These are phyloP conservation scores for Scleromitrula shiraiana DNA, from an alignment of 2,329 filamentous ascomycete species.

Conservation along the genomic window DNA sequence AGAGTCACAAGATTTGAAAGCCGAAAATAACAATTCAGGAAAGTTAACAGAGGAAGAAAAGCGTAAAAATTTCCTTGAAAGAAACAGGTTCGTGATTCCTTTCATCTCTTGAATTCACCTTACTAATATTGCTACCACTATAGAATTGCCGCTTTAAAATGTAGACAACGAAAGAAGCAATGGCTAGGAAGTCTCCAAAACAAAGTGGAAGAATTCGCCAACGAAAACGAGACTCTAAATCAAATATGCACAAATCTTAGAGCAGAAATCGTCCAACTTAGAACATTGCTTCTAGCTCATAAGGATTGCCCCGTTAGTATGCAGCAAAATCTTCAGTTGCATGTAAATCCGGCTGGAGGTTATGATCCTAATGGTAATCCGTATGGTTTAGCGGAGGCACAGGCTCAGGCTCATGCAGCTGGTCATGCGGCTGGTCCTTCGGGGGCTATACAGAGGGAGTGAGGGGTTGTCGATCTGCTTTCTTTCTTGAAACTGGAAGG, in stretches of 20 bases:
- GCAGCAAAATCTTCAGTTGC: too few relatives aligned
- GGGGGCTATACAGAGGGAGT: too few relatives aligned
- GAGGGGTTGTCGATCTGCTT: too few relatives aligned
- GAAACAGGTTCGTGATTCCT: constrained; percentile 66
- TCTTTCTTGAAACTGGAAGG: too few relatives aligned
- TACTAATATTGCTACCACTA: constrained; percentile 2
- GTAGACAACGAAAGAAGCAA: constrained; percentile 96
- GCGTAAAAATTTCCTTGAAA: constrained; percentile 92
- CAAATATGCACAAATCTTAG: constrained; percentile 75
- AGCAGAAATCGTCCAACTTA: constrained; percentile 91
- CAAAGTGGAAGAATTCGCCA: constrained; percentile 89
- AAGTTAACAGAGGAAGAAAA: constrained; percentile 93
- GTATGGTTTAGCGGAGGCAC: too few relatives aligned
- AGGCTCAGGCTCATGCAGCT: too few relatives aligned
- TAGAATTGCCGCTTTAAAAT: constrained; percentile 95
- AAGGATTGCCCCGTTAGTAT: constrained; percentile 98
- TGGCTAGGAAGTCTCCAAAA: constrained; percentile 92
- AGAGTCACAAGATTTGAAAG: constrained; percentile 26
- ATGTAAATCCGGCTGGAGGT: too few relatives aligned
- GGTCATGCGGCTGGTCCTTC: too few relatives aligned
- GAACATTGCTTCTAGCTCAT: constrained; percentile 85
- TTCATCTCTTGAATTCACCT: not conserved
- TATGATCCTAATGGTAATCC: too few relatives aligned
- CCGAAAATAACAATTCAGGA: constrained; percentile 54
- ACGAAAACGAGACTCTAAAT: constrained; percentile 82